Percentiles rank a stretch among this genome's conserved stretches.
Evolutionary conservation across 176 grass and related monocot species (phyloP).

Genomic region (Phoenix roebelenii): DNA sequence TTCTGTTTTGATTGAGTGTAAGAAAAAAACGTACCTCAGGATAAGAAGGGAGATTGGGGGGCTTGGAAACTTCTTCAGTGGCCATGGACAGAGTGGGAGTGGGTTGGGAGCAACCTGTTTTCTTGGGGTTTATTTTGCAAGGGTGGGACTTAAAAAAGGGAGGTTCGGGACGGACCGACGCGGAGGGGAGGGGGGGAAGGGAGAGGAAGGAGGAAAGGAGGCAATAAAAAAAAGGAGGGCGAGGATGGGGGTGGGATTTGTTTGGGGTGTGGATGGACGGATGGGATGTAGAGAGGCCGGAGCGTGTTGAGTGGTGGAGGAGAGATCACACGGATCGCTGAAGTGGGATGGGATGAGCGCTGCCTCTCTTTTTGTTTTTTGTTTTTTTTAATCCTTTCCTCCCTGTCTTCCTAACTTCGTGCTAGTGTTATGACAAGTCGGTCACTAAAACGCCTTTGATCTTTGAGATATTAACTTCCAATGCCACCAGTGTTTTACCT

Average conservation of each 20-base stretch:
- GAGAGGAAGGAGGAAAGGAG: not conserved
- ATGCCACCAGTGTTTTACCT: too few species aligned
- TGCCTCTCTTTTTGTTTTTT: too few species aligned
- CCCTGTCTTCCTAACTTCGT: not conserved
- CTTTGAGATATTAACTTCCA: too few species aligned
- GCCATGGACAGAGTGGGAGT: conserved; percentile 33
- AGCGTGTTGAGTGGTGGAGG: not conserved
- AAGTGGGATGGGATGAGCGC: conserved; percentile 33
- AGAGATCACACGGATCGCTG: conserved; percentile 58
- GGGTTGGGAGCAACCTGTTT: not conserved
- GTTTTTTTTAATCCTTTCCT: too few species aligned
- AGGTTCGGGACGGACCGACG: not conserved
- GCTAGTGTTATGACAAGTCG: not conserved
- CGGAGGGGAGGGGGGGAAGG: not conserved
- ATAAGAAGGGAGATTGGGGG: conserved; percentile 39
- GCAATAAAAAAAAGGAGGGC: not conserved
- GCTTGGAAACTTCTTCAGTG: conserved; percentile 24
- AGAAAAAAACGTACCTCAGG: conserved; percentile 32
- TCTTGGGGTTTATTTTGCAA: too few species aligned
- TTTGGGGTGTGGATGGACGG: conserved; percentile 17
- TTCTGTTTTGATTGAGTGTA: too few species aligned
- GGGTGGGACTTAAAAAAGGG: not conserved
- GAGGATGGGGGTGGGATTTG: not conserved
- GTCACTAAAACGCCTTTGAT: too few species aligned
- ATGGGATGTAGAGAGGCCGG: not conserved